phyloP scores from a whole-genome alignment of 805 yeast species.

The Yarrowia sp. region DNA sequence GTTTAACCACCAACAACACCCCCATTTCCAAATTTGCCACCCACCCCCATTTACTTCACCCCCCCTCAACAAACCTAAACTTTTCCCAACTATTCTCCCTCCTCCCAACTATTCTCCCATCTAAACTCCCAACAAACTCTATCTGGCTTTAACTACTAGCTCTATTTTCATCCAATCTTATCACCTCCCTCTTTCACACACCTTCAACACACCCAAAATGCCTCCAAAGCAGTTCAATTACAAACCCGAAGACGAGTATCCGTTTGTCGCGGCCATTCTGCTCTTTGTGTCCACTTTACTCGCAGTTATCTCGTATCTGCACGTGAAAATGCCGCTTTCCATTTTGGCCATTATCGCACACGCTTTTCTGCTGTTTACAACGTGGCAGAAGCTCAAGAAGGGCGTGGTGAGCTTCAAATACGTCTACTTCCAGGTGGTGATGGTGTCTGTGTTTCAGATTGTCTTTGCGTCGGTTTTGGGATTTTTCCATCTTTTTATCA shows the following conservation, averaged over 20 bases:
- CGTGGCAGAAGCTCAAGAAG: background rate
- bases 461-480: background rate
- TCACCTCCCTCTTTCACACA: background rate
- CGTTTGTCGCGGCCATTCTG: constrained; percentile 1
- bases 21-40: too few relatives aligned
- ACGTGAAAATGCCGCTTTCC: background rate
- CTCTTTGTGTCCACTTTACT: background rate
- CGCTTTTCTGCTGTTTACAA: background rate
- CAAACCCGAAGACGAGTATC: constrained; percentile 4
- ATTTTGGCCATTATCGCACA: background rate
- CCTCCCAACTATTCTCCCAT: background rate
- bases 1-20: too few relatives aligned
- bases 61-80: too few relatives aligned
- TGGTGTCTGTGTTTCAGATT: background rate
- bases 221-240: background rate
- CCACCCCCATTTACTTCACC: too few relatives aligned
- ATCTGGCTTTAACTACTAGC: too few relatives aligned
- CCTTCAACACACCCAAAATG: background rate
- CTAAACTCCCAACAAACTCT: background rate
- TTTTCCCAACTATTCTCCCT: background rate
- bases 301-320: background rate
- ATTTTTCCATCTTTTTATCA: background rate
- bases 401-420: background rate
- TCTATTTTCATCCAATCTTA: too few relatives aligned
- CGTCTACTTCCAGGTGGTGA: constrained; percentile 9